A percentile compares a stretch with the other conserved stretches of the same genome.
Evolutionary conservation across 2,329 filamentous ascomycete species (phyloP).

Genomic region (Anthostomella pinea): DNA sequence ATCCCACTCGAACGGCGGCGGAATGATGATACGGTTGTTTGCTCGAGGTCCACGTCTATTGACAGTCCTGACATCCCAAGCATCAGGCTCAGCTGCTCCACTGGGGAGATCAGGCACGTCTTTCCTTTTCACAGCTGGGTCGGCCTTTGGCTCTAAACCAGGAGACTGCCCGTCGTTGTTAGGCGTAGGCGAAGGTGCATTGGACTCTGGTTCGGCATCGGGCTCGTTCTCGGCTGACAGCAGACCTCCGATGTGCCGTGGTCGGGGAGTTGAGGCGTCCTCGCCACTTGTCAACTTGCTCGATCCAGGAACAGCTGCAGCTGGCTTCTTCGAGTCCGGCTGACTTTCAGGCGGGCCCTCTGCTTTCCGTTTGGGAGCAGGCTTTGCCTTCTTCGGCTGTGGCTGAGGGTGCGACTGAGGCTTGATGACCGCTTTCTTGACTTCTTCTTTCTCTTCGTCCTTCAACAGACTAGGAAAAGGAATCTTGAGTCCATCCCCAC

Average conservation of each 20-base stretch:
- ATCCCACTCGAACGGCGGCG: conserved; percentile 46
- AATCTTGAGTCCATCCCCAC: conserved; percentile 28
- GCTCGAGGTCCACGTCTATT: conserved; percentile 39
- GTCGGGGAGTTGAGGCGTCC: conserved; percentile 30
- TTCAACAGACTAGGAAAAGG: conserved; percentile 33
- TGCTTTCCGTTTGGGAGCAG: conserved; percentile 47
- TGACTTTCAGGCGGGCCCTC: conserved; percentile 49
- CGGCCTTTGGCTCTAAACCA: conserved; percentile 21
- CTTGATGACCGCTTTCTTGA: conserved; percentile 31
- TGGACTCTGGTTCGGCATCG: conserved; percentile 33
- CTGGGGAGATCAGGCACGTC: conserved; percentile 36
- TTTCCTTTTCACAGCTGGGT: conserved; percentile 20
- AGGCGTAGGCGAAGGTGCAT: conserved; percentile 27
- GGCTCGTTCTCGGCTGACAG: conserved; percentile 34
- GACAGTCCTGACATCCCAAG: conserved; percentile 49
- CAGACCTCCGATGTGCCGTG: conserved; percentile 40
- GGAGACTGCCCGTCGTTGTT: conserved; percentile 21
- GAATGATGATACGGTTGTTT: conserved; percentile 54
- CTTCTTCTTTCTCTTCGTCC: conserved; percentile 37
- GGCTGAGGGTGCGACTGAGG: conserved; percentile 36
- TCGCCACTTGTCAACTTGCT: conserved; percentile 27
- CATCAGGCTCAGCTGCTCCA: conserved; percentile 47
- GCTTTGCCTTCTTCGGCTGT: conserved; percentile 37
- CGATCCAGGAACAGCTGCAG: conserved; percentile 32
- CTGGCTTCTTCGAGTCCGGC: conserved; percentile 47